Base-by-base conservation (phyloP, 2,329 filamentous ascomycete species). In the Xylaria sp. region DNA sequence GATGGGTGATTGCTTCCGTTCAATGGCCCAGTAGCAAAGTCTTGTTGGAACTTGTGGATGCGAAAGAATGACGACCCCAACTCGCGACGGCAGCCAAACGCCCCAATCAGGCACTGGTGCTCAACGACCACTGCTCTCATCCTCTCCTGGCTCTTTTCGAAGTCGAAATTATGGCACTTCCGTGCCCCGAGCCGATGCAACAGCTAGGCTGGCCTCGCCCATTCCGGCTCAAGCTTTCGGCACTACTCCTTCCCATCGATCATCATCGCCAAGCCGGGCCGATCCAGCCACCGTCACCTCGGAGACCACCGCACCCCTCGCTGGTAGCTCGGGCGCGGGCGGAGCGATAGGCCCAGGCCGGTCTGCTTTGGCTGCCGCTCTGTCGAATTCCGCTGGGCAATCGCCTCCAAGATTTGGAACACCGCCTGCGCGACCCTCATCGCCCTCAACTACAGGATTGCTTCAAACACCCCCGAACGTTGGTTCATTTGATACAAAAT, bases 281-380 rank as follows among this genome's bases (percentile, higher is more conserved):
- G 71, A 79, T 68, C 67, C 72, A 70, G 72, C 72, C 69, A 67
- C 73, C n/a, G 70, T 12, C 23, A 25, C 37, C 42, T 47, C 79
- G 37, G 82, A 80, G 19, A 79, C 75, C 56, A 77, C 87, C 60
- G 84, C 87, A 40, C 89, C 91, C 38, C 83, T 96, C 38, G 82
- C 89, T 8, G 89, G 86, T 62, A 86, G 81, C 67, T 84, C 86
- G 21, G 89, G 87, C 52, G 78, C 87, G 7, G 86, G 59, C 8
- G 86, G 59, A n/a, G 47, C 63, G 12, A 61, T 89, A 6, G 92
- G 92, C 0, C 93, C 92, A 6, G 92, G 92, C 23, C 87, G 93
- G 51, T 97, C 94, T 25, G 94, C 93, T 64, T 85, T 98, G 57
- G 93, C 94, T 37, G 91, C 92, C 25, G 94, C 92, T n/a, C 80